A percentile compares a stretch with the other conserved stretches of the same genome.
These are phyloP conservation scores for Prunus mira DNA, from an alignment of 306 rosid species.

Conservation along the genomic window DNA sequence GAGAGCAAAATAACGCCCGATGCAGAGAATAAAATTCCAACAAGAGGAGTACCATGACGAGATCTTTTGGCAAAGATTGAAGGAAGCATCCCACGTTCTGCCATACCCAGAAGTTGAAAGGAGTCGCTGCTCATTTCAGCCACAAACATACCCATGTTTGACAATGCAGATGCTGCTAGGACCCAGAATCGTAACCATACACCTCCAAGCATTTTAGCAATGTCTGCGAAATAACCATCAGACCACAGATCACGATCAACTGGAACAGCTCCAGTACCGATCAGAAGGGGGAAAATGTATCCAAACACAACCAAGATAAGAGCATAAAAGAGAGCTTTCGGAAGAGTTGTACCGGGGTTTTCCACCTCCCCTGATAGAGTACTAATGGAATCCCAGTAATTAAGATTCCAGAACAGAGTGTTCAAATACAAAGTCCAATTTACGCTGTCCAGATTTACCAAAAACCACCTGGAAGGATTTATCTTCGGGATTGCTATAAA, in stretches of 20 bases:
- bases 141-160: slow-evolving; percentile 73
- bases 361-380: slow-evolving; percentile 66
- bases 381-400: slow-evolving; percentile 71
- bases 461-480: slow-evolving; percentile 50
- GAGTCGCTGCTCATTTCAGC: slow-evolving; percentile 78
- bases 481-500: slow-evolving; percentile 48
- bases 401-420: slow-evolving; percentile 71
- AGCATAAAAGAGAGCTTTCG: slow-evolving; percentile 56
- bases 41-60: slow-evolving; percentile 49
- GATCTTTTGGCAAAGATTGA: slow-evolving; percentile 54
- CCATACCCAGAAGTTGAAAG: slow-evolving; percentile 72
- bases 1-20: slow-evolving; percentile 61
- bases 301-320: slow-evolving; percentile 48
- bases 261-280: slow-evolving; percentile 56
- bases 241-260: slow-evolving; percentile 42
- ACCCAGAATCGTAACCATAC: slow-evolving; percentile 61
- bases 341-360: slow-evolving; percentile 55
- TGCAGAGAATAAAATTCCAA: slow-evolving; percentile 63
- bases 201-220: slow-evolving; percentile 52
- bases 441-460: slow-evolving; percentile 39
- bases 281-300: slow-evolving; percentile 54
- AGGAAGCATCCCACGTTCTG: slow-evolving; percentile 64
- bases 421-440: slow-evolving; percentile 63
- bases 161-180: slow-evolving; percentile 60
- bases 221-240: slow-evolving; percentile 67